phyloP scores from a whole-genome alignment of 2,329 filamentous ascomycete genomes.

The Cytospora piceae region DNA sequence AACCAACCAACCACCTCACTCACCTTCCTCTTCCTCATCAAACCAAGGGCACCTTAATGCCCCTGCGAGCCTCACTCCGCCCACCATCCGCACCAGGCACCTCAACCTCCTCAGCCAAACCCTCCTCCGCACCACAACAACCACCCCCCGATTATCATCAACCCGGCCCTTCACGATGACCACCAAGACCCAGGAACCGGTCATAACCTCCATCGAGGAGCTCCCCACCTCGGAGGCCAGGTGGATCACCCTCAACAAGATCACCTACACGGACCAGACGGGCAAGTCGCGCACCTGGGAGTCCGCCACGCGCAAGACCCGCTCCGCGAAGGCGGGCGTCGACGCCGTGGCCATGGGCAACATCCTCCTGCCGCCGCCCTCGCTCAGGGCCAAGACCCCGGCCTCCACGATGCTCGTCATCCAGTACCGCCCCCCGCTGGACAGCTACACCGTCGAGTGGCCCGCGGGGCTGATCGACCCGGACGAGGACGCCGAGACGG shows the following conservation, averaged over 20 bases:
- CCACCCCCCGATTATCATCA: neutral
- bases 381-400: constrained; percentile 31
- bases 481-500: constrained; percentile 54
- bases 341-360: constrained; percentile 67
- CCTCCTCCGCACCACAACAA: neutral
- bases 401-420: constrained; percentile 53
- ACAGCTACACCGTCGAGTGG: constrained; percentile 57
- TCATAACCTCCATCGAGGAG: constrained; percentile 50
- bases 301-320: constrained; percentile 61
- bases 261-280: constrained; percentile 61
- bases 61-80: constrained; percentile 1
- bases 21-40: neutral
- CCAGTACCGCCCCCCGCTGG: constrained; percentile 56
- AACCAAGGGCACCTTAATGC: neutral
- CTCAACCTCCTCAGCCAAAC: constrained; percentile 8
- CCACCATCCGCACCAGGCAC: constrained; percentile 15
- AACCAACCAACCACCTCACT: neutral
- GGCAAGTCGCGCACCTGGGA: constrained; percentile 62
- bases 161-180: constrained; percentile 40
- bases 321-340: constrained; percentile 53
- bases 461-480: constrained; percentile 59
- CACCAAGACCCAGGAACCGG: constrained; percentile 47
- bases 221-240: constrained; percentile 56
- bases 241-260: constrained; percentile 60
- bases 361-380: constrained; percentile 53